phyloP scores from a whole-genome alignment of 306 rosid genomes.

The Casuarina glauca region DNA sequence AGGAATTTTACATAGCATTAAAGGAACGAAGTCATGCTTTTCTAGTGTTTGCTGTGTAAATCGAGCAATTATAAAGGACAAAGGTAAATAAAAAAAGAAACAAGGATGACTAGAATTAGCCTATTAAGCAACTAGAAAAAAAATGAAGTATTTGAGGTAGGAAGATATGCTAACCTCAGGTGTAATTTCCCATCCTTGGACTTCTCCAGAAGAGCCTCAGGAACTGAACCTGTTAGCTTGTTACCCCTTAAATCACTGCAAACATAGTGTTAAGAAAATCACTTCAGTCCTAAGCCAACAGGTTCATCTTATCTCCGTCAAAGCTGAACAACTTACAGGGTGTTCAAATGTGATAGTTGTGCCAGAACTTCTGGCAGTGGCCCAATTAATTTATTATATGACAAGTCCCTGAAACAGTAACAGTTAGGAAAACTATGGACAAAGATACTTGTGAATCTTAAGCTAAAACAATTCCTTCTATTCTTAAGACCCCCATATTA shows the following conservation, averaged over 20 bases:
- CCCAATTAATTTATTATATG: slow-evolving; percentile 48
- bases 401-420: slow-evolving; percentile 36
- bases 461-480: not conserved
- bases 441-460: not conserved
- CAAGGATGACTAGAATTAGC: not conserved
- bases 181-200: not conserved
- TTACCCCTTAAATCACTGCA: slow-evolving; percentile 24
- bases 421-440: not conserved
- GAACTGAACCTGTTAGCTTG: slow-evolving; percentile 29
- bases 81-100: not conserved
- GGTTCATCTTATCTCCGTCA: not conserved
- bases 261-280: not conserved
- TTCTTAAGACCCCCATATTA: not conserved
- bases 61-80: not conserved
- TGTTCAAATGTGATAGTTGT: slow-evolving; percentile 17
- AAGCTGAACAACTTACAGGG: slow-evolving; percentile 32
- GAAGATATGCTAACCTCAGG: slow-evolving; percentile 5
- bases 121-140: not conserved
- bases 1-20: not conserved
- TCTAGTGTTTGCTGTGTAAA: not conserved
- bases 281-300: not conserved
- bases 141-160: not conserved
- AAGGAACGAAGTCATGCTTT: not conserved
- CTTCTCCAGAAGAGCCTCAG: slow-evolving; percentile 20
- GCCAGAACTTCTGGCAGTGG: slow-evolving; percentile 35